Percentiles rank a stretch among this genome's conserved stretches.
Conservation (phyloP, 176 grass and related monocot species). For the Oryza punctata region DNA sequence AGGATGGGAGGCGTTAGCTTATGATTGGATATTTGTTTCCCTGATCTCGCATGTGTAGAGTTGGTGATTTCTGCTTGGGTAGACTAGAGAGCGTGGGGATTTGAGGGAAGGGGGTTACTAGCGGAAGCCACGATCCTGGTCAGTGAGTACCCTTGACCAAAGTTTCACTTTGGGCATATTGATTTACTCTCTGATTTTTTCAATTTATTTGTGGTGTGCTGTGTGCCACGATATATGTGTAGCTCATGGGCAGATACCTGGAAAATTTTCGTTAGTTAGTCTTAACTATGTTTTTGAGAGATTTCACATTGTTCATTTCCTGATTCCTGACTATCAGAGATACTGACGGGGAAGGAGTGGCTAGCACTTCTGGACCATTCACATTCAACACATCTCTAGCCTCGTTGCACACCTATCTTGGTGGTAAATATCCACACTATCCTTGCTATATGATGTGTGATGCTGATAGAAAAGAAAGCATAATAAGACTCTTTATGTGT, state of each 20-base stretch:
- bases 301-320: neutral
- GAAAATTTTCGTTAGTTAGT: constrained; percentile 4
- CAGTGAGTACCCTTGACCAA: neutral
- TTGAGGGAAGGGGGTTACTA: constrained; percentile 1
- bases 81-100: constrained; percentile 5
- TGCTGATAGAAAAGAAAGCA: constrained; percentile 15
- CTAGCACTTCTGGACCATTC: constrained; percentile 44
- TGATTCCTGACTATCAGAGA: constrained; percentile 39
- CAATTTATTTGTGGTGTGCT: neutral
- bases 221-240: neutral
- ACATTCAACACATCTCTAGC: constrained; percentile 67
- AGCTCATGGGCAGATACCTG: constrained; percentile 1
- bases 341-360: constrained; percentile 41
- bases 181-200: neutral
- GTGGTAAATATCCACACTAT: constrained; percentile 53
- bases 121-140: neutral
- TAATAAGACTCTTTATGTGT: constrained; percentile 32
- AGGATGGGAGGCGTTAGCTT: neutral
- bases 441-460: constrained; percentile 11
- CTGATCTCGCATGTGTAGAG: neutral
- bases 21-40: neutral
- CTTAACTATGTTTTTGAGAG: neutral
- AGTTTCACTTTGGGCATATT: neutral
- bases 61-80: neutral
- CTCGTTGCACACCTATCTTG: constrained; percentile 88